Conservation (phyloP, 2,329 filamentous ascomycete genomes). For the Metarhizium humberi region DNA sequence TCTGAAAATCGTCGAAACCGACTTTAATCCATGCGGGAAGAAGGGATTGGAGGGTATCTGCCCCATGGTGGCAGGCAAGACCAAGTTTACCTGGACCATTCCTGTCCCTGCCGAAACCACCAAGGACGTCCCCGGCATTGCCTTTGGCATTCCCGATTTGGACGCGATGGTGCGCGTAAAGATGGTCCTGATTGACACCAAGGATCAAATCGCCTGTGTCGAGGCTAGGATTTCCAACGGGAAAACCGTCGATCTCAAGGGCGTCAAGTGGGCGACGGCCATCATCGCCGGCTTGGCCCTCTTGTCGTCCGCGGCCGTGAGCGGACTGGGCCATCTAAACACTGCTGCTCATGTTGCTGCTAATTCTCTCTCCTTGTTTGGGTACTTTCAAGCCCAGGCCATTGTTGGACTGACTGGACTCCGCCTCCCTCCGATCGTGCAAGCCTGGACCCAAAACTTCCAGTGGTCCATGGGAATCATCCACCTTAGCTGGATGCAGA, state of each 20-base stretch:
- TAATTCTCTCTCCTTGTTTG: constrained; percentile 82
- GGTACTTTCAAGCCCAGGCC: constrained; percentile 88
- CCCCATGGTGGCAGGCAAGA: constrained; percentile 78
- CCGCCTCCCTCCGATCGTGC: constrained; percentile 72
- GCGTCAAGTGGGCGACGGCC: constrained; percentile 81
- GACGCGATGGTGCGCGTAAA: constrained; percentile 75
- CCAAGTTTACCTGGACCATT: constrained; percentile 63
- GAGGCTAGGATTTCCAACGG: constrained; percentile 82
- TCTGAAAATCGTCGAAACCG: constrained; percentile 53
- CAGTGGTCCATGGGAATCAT: constrained; percentile 98
- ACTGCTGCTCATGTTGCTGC: constrained; percentile 88
- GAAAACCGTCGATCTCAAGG: constrained; percentile 79
- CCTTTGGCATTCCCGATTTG: constrained; percentile 81
- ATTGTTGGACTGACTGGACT: constrained; percentile 80
- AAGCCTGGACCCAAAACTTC: constrained; percentile 92
- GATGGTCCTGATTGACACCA: constrained; percentile 58
- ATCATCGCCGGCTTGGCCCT: constrained; percentile 77
- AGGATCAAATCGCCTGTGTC: constrained; percentile 67
- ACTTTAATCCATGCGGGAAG: constrained; percentile 62
- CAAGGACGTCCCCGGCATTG: constrained; percentile 64
- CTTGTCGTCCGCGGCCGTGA: constrained; percentile 76
- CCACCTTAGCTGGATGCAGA: constrained; percentile 70
- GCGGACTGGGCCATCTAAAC: constrained; percentile 85
- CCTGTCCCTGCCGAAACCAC: constrained; percentile 46
- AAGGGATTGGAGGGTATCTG: constrained; percentile 63